phyloP scores from a whole-genome alignment of 1,284 basidiomycete genomes.

The Ganoderma leucocontextum region DNA sequence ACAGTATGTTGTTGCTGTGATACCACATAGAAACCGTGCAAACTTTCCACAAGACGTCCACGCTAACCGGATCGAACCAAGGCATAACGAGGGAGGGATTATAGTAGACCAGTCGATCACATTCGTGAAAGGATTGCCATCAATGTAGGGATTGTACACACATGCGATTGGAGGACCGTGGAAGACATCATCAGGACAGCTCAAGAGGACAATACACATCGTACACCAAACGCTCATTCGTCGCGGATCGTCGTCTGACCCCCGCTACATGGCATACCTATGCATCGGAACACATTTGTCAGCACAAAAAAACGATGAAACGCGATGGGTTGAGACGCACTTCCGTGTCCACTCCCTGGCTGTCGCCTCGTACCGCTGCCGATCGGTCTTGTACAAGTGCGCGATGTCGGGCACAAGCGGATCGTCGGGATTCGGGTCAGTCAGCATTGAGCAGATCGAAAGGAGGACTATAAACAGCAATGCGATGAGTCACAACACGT shows the following conservation, averaged over 20 bases:
- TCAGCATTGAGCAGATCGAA: constrained; percentile 97
- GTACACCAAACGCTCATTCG: constrained; percentile 39
- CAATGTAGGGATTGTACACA: constrained; percentile 35
- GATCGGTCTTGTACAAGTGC: constrained; percentile 95
- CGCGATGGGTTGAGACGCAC: constrained; percentile 55
- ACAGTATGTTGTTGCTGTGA: not conserved
- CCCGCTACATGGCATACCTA: constrained; percentile 67
- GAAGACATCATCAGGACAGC: constrained; percentile 26
- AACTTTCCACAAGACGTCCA: not conserved
- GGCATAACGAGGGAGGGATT: not conserved
- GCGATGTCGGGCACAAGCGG: constrained; percentile 86
- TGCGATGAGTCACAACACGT: constrained; percentile 8
- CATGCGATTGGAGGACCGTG: constrained; percentile 30
- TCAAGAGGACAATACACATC: constrained; percentile 35
- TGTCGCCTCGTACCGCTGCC: constrained; percentile 92
- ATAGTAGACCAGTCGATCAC: not conserved
- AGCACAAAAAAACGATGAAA: constrained; percentile 28
- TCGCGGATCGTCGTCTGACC: constrained; percentile 27
- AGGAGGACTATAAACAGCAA: constrained; percentile 70
- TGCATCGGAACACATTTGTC: constrained; percentile 32
- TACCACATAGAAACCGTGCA: not conserved
- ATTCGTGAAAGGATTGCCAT: constrained; percentile 27
- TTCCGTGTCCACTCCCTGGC: constrained; percentile 98
- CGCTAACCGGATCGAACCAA: not conserved
- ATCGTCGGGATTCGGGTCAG: constrained; percentile 97